Base-by-base conservation (phyloP, 164 flowering plant genomes). In the Dillenia turbinata region DNA sequence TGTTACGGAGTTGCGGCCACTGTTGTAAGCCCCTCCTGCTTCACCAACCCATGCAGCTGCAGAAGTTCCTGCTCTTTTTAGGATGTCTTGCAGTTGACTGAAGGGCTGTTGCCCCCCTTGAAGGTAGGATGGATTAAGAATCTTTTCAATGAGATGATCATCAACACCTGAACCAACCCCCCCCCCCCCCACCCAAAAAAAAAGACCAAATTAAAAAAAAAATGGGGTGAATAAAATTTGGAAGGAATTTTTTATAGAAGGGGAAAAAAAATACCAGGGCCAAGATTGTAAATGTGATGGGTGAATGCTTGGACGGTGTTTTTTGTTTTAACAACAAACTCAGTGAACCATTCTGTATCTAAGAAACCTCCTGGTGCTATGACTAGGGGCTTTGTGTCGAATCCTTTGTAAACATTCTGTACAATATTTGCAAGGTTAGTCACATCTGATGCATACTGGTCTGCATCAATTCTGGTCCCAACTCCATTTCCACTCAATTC, bases 1-100 rank as follows among this genome's bases (percentile, higher is more conserved):
- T 14, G 74, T 60, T 8, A 80, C 80, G 43, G 15, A 65, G 58
- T 78, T 62, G 7, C 59, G 74, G 56, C 84, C 79, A 54, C 81
- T 75, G 60, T 80, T 74, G 55, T 72, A 77, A 24, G 81, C 81
- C 43, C 83, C 83, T 48, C 82, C 84, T 2, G 84, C 52, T 54
- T 80, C 84, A 14, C 84, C 84, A 69, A 78, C 84, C 84, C 82
- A 80, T 14, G 79, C 76, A 52, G 46, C 56, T 16, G 82, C 78
- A 9, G 67, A 61, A 48, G 70, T 67, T 33, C 17, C 52, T 5
- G 76, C 56, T 11, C 12, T 69, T 63, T 62, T 53, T 12, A 80
- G 59, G n/a, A 68, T 48, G 63, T 43, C 63, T n/a, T 69, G 56
- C 44, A 76, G 76, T 24, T 49, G 40, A 4, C 66, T 63, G 54